Evolutionary conservation across 75 land plant species (phyloP), one percentile per base, ranked within the genome.

Genomic region (Ceratopteris richardii): DNA sequence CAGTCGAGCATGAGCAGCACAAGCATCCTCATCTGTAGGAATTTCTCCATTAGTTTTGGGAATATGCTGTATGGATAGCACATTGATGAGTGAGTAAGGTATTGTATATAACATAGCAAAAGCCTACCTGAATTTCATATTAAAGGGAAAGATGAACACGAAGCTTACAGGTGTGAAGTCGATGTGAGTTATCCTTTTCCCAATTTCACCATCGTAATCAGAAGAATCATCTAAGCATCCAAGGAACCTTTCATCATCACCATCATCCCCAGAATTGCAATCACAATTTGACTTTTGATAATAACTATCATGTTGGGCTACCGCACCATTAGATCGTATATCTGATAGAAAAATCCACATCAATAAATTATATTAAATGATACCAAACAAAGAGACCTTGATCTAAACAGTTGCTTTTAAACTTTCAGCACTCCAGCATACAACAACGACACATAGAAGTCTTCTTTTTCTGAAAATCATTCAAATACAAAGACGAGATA

Each of bases 11-110:
- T 89, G 91, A 64, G 87, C 95, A 33, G 77, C 64, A 26, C 68
- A 66, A 21, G 81, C 90, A 65, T 77, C 87, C 77, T 89, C 91
- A 46, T 46, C 51, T 2, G 90, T 73, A 0, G 95, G 95, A 64
- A 89, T 82, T 11, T 77, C 81, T 52, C 81, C 87, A 71, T 80
- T 86, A 31, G 77, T 77, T 64, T 57, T 89, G 23, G 87, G 91
- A 61, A 86, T 70, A 71, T 86, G 95, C 95, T 89, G 81, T 65
- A 69, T 23, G 67, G 28, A 9, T 9, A 46, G 14, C 2, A n/a
- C 14, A 20, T 5, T 46, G 5, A 46, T 46, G 4, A 46, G 48
- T 46, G 14, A n/a, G 21, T 46, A 17, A 2, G 14, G 14, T 14
- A 40, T 20, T 14, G 4, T 5, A 14, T 17, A 46, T 46, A 3